Base-by-base conservation (phyloP, 2,329 filamentous ascomycete genomes). In the Trichoderma harzianum region DNA sequence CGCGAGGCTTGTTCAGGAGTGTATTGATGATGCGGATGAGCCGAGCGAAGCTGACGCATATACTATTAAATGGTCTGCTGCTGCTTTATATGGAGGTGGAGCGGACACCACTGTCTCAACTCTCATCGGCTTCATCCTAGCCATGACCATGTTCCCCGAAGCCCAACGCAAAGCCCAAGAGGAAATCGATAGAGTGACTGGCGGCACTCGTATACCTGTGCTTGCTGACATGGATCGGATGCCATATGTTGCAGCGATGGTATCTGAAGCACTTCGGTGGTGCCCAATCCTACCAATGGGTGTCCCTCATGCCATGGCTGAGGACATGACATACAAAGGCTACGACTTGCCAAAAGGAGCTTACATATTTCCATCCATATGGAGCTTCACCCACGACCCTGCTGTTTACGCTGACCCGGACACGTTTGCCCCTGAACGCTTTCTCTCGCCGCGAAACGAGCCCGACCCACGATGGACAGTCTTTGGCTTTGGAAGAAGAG, bases 251-350 rank as follows among this genome's bases (percentile, higher is more conserved):
- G 26, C 74, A n/a, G 76, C 76, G 5, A 43, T 77, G 21, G 72
- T 79, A 2, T 76, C 77, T 5, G 77, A 79, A 68, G 66, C 72
- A 2, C 30, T 74, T 30, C 55, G 78, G 0, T 79, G 75, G 74
- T 65, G 58, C 7, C 28, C 61, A 3, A 28, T 66, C 3, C 18
- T 36, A 2, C 67, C 71, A 30, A 32, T 70, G n/a, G 53, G 39
- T 1, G 47, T 55, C 4, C 26, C 60, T 5, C 71, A 72, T 32
- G 30, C 28, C 6, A 18, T 53, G 32, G 7, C 43, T 12, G 47
- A 70, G 10, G 71, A 72, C 0, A 55, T 65, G 18, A 53, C 43
- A n/a, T 72, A 72, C 57, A 24, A 43, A 11, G 71, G 61, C 3
- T 70, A 72, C 18, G 21, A 26, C 1, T 53, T 72, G 1, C 71